phyloP scores from a whole-genome alignment of 768 basidiomycete genomes.

The Tubosaeta sp. region DNA sequence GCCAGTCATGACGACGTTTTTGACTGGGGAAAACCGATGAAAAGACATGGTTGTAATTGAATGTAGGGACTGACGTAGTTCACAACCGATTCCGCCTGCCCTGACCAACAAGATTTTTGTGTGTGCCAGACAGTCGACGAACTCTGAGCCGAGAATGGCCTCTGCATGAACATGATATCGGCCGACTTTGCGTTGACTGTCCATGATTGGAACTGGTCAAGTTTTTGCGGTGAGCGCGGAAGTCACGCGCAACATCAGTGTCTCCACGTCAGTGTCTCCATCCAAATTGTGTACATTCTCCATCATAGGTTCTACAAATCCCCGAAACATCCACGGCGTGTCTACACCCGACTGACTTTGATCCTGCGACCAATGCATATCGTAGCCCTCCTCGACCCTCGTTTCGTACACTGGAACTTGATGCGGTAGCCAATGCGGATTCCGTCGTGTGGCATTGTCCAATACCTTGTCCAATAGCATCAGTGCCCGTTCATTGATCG shows the following conservation, averaged over 20 bases:
- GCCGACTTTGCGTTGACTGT: conserved; percentile 10
- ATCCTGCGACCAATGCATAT: conserved; percentile 68
- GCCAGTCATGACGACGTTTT: conserved; percentile 90
- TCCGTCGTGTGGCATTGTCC: conserved; percentile 52
- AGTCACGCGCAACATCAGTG: conserved; percentile 30
- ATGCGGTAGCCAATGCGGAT: conserved; percentile 65
- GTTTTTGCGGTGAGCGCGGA: background rate
- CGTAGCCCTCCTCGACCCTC: conserved; percentile 56
- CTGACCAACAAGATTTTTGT: conserved; percentile 86
- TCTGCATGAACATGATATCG: conserved; percentile 62
- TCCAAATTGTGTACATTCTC: conserved; percentile 59
- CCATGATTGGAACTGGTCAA: background rate
- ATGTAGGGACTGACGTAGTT: conserved; percentile 62
- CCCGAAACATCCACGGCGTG: conserved; percentile 47
- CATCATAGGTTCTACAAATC: conserved; percentile 68
- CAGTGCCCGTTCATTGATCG: conserved; percentile 51
- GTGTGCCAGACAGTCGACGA: conserved; percentile 54
- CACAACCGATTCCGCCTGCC: conserved; percentile 96
- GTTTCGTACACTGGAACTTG: conserved; percentile 58
- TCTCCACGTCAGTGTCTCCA: too few species aligned
- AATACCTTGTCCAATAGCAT: conserved; percentile 51
- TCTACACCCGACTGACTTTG: conserved; percentile 33
- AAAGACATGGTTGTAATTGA: background rate
- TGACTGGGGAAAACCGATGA: conserved; percentile 54
- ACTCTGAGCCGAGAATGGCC: conserved; percentile 75